phyloP scores from a whole-genome alignment of 495 filamentous ascomycete genomes.

The Viridothelium virens region DNA sequence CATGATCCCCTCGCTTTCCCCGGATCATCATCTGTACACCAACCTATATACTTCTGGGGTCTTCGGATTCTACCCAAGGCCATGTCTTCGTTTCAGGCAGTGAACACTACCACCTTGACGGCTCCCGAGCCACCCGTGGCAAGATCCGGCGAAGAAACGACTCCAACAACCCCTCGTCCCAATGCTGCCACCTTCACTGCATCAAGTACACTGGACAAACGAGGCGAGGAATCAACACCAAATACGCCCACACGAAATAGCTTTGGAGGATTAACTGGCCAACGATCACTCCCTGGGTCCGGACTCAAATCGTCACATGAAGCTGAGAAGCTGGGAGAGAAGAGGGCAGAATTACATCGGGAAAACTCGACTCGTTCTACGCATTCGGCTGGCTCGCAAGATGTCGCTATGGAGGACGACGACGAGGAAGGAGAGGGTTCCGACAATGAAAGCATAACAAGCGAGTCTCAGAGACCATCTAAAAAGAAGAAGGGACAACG shows the following conservation, averaged over 20 bases:
- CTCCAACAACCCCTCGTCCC: slow-evolving; percentile 55
- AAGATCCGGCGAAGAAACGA: slow-evolving; percentile 47
- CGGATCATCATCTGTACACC: background rate
- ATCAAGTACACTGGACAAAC: slow-evolving; percentile 35
- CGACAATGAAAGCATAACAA: slow-evolving; percentile 67
- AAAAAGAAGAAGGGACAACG: slow-evolving; percentile 97
- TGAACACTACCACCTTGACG: slow-evolving; percentile 4
- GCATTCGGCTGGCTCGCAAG: slow-evolving; percentile 35
- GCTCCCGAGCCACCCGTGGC: background rate
- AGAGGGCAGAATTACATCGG: slow-evolving; percentile 42
- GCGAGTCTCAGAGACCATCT: slow-evolving; percentile 54
- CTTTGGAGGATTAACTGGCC: slow-evolving; percentile 49
- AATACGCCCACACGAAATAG: slow-evolving; percentile 56
- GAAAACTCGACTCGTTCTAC: slow-evolving; percentile 55
- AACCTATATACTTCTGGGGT: background rate
- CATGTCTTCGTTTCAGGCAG: slow-evolving; percentile 10
- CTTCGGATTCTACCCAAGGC: background rate
- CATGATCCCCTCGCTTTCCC: background rate
- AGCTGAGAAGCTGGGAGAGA: slow-evolving; percentile 28
- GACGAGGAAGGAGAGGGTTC: slow-evolving; percentile 69
- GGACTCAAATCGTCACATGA: slow-evolving; percentile 47
- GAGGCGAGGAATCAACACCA: slow-evolving; percentile 32
- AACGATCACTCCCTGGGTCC: slow-evolving; percentile 54
- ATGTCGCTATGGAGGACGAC: slow-evolving; percentile 63
- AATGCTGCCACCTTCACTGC: slow-evolving; percentile 34